Base-by-base conservation (phyloP, 2,329 filamentous ascomycete genomes). In the Bipolaris zeicola region DNA sequence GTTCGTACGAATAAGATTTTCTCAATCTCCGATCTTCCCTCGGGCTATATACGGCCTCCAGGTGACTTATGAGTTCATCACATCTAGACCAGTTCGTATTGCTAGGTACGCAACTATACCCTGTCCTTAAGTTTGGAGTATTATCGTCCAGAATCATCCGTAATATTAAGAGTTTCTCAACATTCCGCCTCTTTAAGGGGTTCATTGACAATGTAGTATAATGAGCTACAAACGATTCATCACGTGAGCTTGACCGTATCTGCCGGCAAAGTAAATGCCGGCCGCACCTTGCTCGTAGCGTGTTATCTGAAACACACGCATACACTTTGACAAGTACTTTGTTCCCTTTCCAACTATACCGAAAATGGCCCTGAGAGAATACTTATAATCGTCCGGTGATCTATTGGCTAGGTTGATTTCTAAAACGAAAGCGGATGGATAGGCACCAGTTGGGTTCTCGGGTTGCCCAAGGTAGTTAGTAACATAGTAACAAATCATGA, bases 11-110 rank as follows among this genome's bases (percentile, higher is more conserved):
- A 38, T 41, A 50, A 42, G 6, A 44, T 33, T 13, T 50, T 14
- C 26, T 28, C 22, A 43, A 7, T 46, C 50, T 26, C 53, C 49
- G 13, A 60, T 18, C 38, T 13, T 6, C 13, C 38, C 38, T 24
- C 38, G n/a, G 51, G 43, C 33, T 46, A 47, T 16, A 54, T 51
- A 14, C 33, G 24, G 14, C 57, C 55, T 18, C 50, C 54, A 26
- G 34, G 26, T 10, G 33, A 24, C 7, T 46, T 5, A 20, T 16
- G 37, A 8, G 43, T 24, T 31, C 31, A 46, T 13, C 45, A 47
- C 26, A 50, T 14, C 38, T 39, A 22, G 41, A 50, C 3, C 43
- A 7, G 13, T 37, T 34, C 22, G 36, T 43, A 5, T 14, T 26
- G 31, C 46, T 46, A n/a, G 41, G 26, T 28, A 28, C 8, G 36